Base-by-base conservation (phyloP, 2,329 filamentous ascomycete genomes). In the Calonectria montana region DNA sequence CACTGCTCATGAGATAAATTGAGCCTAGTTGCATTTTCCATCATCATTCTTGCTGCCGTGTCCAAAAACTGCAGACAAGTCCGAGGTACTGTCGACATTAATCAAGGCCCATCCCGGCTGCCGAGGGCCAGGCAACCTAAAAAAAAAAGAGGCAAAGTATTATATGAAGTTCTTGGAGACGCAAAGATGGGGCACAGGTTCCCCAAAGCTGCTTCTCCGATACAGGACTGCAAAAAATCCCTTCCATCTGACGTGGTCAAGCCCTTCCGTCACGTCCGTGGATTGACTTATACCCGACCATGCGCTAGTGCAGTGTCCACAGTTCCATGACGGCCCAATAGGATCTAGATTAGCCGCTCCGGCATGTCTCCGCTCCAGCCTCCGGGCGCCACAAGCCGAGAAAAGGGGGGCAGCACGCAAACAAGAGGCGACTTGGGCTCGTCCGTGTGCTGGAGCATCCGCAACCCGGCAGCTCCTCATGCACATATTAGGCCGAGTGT, bases 231-330 rank as follows among this genome's bases (percentile, higher is more conserved):
- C 35, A 39, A 57, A 59, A 59, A 59, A 27, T 18, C 53, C 21
- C 18, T 25, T 39, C 48, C 37, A 43, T 53, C 41, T 66, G 48
- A 39, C 48, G 48, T 65, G 45, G 63, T 55, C 6, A 35, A 59
- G 12, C 7, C 53, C n/a, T 39, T 25, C 63, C 35, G 63, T 39
- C 63, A 53, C 25, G 64, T 45, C 57, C 57, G 57, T 62, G 57
- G 48, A 66, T 57, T 41, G 64, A 57, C 64, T 57, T 66, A 57
- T 66, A 57, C 48, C 64, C 50, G 53, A 55, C 59, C 43, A 45
- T 43, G 43, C 65, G 43, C 65, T 50, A 67, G 37, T 47, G 43
- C 31, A 18, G 6, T 8, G 23, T 25, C 35, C 53, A 57, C 48
- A 45, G 10, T 16, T 48, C 37, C 18, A 25, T 1, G 7, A 25